Percentiles rank a stretch among this genome's conserved stretches.
Conservation (phyloP, 2,329 filamentous ascomycete genomes). For the Cyphellophora attinorum region DNA sequence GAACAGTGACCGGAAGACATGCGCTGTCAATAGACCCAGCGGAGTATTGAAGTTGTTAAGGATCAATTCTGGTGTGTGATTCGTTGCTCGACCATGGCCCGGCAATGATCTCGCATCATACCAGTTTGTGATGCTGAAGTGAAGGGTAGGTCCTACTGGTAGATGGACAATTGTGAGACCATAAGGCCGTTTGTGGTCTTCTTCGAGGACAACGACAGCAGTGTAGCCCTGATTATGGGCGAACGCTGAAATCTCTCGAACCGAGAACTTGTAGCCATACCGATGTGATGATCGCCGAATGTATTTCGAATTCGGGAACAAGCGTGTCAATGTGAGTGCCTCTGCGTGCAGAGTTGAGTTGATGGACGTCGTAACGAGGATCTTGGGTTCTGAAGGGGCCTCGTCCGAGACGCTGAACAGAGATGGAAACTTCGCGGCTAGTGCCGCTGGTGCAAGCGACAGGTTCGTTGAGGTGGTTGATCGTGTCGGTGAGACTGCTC, state of each 20-base stretch:
- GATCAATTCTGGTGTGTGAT: slow-evolving; percentile 80
- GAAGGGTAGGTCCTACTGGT: slow-evolving; percentile 78
- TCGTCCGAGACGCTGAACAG: slow-evolving; percentile 37
- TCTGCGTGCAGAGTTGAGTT: slow-evolving; percentile 81
- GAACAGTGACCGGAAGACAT: slow-evolving; percentile 71
- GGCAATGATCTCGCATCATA: slow-evolving; percentile 78
- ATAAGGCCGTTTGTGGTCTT: slow-evolving; percentile 77
- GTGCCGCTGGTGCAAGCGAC: slow-evolving; percentile 49
- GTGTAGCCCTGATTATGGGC: slow-evolving; percentile 76
- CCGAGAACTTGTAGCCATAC: slow-evolving; percentile 81
- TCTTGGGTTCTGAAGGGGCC: slow-evolving; percentile 59
- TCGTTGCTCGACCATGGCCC: slow-evolving; percentile 81
- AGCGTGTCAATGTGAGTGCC: slow-evolving; percentile 63
- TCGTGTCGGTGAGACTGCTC: slow-evolving; percentile 45
- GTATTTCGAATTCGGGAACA: slow-evolving; percentile 76
- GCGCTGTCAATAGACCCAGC: slow-evolving; percentile 76
- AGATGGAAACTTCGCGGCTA: slow-evolving; percentile 51
- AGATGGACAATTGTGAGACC: slow-evolving; percentile 78
- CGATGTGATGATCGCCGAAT: slow-evolving; percentile 76
- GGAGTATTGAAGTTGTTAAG: slow-evolving; percentile 94
- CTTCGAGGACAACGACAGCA: slow-evolving; percentile 72
- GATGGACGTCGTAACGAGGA: slow-evolving; percentile 83
- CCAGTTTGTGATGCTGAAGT: slow-evolving; percentile 87
- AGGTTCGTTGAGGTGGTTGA: slow-evolving; percentile 51
- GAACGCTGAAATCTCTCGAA: slow-evolving; percentile 82